phyloP scores from a whole-genome alignment of 257 asterid genomes.

The Solanum peruvianum region DNA sequence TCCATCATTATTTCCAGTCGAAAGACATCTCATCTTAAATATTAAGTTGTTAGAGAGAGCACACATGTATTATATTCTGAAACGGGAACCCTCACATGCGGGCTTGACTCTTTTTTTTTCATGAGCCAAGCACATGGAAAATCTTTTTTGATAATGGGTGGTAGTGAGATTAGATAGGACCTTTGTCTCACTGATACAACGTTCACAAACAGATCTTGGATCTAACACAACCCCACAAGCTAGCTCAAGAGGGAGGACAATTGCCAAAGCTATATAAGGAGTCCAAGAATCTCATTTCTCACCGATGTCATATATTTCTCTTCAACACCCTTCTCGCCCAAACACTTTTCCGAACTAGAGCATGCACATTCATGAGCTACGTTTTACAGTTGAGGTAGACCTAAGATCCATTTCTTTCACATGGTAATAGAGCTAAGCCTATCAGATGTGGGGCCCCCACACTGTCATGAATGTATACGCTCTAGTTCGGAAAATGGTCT shows the following conservation, averaged over 20 bases:
- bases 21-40: neutral
- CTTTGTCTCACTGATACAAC: neutral
- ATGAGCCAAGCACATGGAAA: neutral
- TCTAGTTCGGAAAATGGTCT: neutral
- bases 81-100: neutral
- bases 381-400: neutral
- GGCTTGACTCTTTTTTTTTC: neutral
- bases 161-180: neutral
- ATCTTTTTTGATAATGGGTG: neutral
- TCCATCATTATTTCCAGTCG: neutral
- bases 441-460: neutral
- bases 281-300: neutral
- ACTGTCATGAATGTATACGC: neutral
- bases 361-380: neutral
- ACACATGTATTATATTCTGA: neutral
- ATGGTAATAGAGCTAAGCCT: neutral
- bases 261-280: neutral
- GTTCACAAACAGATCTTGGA: neutral
- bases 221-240: neutral
- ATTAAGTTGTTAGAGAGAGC: neutral
- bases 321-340: neutral
- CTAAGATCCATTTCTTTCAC: neutral
- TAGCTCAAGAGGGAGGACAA: neutral
- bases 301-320: neutral
- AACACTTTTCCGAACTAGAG: neutral